Conservation (phyloP, 1,139 yeast species). For the Geotrichum citri-aurantii region DNA sequence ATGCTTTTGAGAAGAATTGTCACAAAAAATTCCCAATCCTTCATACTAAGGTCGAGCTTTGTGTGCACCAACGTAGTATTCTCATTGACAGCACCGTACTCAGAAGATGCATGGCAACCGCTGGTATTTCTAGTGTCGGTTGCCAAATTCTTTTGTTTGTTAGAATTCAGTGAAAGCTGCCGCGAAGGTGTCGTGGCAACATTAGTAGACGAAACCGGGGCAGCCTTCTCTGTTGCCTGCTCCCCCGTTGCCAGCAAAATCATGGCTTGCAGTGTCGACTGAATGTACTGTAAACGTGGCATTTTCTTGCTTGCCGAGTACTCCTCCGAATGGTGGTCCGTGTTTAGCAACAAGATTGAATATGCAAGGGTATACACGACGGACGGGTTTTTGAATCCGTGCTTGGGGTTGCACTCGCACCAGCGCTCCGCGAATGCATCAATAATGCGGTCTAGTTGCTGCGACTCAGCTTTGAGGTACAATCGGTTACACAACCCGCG, state of each 20-base stretch:
- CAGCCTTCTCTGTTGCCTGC: neutral
- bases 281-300: constrained; percentile 33
- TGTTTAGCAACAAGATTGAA: constrained; percentile 63
- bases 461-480: constrained; percentile 78
- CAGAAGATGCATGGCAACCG: constrained; percentile 3
- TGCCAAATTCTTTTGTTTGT: neutral
- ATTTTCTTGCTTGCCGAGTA: constrained; percentile 34
- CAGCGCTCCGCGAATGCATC: constrained; percentile 67
- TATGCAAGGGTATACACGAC: constrained; percentile 70
- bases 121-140: neutral
- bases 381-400: constrained; percentile 50
- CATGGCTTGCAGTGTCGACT: constrained; percentile 26
- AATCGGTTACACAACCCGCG: constrained; percentile 57
- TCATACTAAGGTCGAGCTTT: constrained; percentile 5
- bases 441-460: constrained; percentile 69
- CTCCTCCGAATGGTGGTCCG: constrained; percentile 36
- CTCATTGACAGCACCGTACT: constrained; percentile 11
- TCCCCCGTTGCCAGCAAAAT: neutral
- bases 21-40: constrained; percentile 30
- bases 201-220: neutral
- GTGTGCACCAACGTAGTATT: constrained; percentile 18
- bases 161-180: neutral
- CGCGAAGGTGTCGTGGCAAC: neutral
- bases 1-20: constrained; percentile 26
- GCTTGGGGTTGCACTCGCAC: constrained; percentile 46